Base-by-base conservation (phyloP, 768 basidiomycete species). In the Dioszegia aurantiaca region DNA sequence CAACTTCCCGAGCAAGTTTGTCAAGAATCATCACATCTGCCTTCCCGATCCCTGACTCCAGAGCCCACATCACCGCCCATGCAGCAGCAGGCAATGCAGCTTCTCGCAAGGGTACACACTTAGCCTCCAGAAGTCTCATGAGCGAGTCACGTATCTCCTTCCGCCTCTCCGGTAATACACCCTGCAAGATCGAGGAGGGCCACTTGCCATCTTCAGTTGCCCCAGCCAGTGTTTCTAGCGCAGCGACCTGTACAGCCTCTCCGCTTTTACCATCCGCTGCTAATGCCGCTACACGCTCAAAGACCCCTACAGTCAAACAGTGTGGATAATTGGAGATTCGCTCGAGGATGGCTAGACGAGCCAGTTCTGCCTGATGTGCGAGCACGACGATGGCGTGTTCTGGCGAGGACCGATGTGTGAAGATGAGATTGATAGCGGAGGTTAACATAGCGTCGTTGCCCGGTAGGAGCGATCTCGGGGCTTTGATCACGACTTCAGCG, bases 21-120 rank as follows among this genome's bases (percentile, higher is more conserved):
- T 24, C 51, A 5, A 53, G 14, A 24, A 27, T 10, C 21, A 10
- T 14, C 4, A 11, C 48, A 16, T n/a, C 51, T 19, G 4, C 2
- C 33, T 31, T 23, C 40, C 51, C 39, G 3, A 27, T 37, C 36
- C 26, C 14, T 21, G 14, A 14, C 3, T 39, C 33, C 48, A 19
- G 36, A 12, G 58, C 60, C 44, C 43, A 46, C 19, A 27, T 40
- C 1, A 65, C 21, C 1, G 58, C 56, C 65, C 63, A 65, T 14
- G 57, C 63, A 36, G 67, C 41, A 39, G 58, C 58, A 4, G 59
- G 53, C 40, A 72, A 43, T 19, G 55, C 63, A 19, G 70, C 70
- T 46, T 72, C 70, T 42, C 46, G 42, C 11, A 72, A 45, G 1
- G 67, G 70, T 19, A 69, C 56, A 51, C 62, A 64, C 26, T 21